Evolutionary conservation across 306 rosid species (phyloP), one percentile per base, ranked within the genome.

Genomic region (Dryas alaskensis): DNA sequence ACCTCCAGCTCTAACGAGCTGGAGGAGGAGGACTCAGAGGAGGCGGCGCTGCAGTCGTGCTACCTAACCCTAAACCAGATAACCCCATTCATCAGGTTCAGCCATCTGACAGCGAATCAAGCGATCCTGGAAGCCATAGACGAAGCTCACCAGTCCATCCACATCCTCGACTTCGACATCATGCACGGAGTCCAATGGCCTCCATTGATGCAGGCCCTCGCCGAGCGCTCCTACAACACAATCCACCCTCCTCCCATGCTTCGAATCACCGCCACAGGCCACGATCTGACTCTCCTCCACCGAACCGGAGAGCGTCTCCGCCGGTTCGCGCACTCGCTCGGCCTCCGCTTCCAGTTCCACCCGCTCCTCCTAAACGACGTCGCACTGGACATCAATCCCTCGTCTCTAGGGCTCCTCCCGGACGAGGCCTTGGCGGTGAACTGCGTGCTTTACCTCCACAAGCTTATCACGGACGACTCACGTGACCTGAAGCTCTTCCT

Each of bases 171-270:
- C 74, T 81, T 81, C 31, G 90, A 83, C 78, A 83, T 86, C 14
- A 83, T 76, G 83, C 87, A 86, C 79, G 90, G 90, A 7, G 79
- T 86, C 59, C 90, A 86, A 69, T 86, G 90, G 90, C 90, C 90
- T 5, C 90, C 90, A 19, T 78, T 86, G 13, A 86, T 86, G 90
- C 90, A 86, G 8, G 87, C 90, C 70, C 84, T 86, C n/a, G 79
- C 75, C 4, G 90, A 84, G 54, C 79, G 87, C 8, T 77, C 81
- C 54, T 69, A 65, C 62, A 47, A 58, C 73, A 47, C 74, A n/a
- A 10, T 57, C 42, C 6, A 60, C 22, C 80, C 82, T n/a, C 80
- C 87, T 40, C 90, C 87, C 2, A 37, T 69, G 66, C 87, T 86
- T 47, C 83, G 90, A 39, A 76, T 86, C 73, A 83, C 90, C 1